Evolutionary conservation across 140 eudicot genomes (phyloP).

Genomic region (Anethum foeniculum): DNA sequence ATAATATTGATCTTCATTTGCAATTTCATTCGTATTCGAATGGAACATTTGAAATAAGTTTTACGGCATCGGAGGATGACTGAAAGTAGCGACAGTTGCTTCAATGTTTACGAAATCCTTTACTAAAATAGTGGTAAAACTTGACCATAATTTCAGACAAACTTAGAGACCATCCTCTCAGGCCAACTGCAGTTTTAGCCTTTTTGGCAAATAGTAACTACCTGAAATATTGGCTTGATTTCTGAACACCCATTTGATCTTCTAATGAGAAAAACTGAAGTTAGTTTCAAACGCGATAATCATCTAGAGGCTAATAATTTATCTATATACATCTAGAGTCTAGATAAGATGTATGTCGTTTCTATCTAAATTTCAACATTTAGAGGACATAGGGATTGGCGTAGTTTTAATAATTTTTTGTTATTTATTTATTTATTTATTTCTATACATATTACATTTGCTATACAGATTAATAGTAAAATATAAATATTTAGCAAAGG

Average conservation of each 20-base stretch:
- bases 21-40: constrained; percentile 19
- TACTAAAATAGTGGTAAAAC: constrained; percentile 45
- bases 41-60: constrained; percentile 34
- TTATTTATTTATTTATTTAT: too few species aligned
- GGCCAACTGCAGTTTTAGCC: constrained; percentile 43
- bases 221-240: constrained; percentile 21
- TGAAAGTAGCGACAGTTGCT: constrained; percentile 43
- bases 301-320: constrained; percentile 21
- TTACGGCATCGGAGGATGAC: constrained; percentile 37
- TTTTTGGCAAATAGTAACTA: constrained; percentile 8
- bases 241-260: constrained; percentile 28
- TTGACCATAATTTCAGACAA: constrained; percentile 39
- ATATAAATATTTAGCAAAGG: too few species aligned
- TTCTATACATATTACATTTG: too few species aligned
- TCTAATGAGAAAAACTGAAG: constrained; percentile 35
- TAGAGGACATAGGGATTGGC: too few species aligned
- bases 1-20: constrained; percentile 29
- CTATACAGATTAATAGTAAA: too few species aligned
- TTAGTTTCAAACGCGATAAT: constrained; percentile 31
- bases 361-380: too few species aligned
- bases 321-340: too few species aligned
- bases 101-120: constrained; percentile 65
- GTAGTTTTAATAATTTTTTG: too few species aligned
- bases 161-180: constrained; percentile 39
- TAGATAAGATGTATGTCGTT: too few species aligned